phyloP scores from a whole-genome alignment of 352 stramenopile species.

The Globisporangium middletonii region DNA sequence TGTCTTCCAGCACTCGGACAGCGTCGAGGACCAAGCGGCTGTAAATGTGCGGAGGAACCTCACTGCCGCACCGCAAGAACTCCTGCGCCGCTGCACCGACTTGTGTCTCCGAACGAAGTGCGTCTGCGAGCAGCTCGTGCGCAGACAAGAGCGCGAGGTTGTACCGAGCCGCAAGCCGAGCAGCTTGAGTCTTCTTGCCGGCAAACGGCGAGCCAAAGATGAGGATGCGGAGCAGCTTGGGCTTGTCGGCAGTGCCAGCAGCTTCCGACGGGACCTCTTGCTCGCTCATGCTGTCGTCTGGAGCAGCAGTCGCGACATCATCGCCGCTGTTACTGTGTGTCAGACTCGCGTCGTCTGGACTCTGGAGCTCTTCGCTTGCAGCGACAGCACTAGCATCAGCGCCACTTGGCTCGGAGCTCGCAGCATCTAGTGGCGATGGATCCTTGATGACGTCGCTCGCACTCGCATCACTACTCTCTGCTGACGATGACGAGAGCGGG shows the following conservation, averaged over 20 bases:
- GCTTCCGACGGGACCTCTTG: neutral
- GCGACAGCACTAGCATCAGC: neutral
- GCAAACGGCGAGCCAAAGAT: constrained; percentile 56
- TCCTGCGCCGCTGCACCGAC: constrained; percentile 22
- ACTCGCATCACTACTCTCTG: too few species aligned
- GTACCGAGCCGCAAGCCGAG: constrained; percentile 40
- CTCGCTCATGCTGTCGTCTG: neutral
- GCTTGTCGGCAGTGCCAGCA: neutral
- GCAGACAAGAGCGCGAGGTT: constrained; percentile 47
- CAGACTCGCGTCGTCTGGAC: neutral
- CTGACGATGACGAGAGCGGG: neutral
- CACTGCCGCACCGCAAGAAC: constrained; percentile 27
- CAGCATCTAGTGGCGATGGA: neutral
- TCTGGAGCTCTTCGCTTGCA: neutral
- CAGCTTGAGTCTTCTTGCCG: constrained; percentile 50
- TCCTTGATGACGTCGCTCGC: too few species aligned
- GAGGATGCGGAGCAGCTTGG: constrained; percentile 33
- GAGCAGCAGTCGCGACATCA: neutral
- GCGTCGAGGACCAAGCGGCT: constrained; percentile 44
- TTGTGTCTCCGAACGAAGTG: constrained; percentile 21
- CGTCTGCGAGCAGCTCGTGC: constrained; percentile 30
- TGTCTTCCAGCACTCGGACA: constrained; percentile 18
- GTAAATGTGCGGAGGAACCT: constrained; percentile 47
- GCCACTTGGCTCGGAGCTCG: neutral
- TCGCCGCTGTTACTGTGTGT: neutral